Conservation (phyloP, 2,329 filamentous ascomycete genomes). For the Trichophyton simii region DNA sequence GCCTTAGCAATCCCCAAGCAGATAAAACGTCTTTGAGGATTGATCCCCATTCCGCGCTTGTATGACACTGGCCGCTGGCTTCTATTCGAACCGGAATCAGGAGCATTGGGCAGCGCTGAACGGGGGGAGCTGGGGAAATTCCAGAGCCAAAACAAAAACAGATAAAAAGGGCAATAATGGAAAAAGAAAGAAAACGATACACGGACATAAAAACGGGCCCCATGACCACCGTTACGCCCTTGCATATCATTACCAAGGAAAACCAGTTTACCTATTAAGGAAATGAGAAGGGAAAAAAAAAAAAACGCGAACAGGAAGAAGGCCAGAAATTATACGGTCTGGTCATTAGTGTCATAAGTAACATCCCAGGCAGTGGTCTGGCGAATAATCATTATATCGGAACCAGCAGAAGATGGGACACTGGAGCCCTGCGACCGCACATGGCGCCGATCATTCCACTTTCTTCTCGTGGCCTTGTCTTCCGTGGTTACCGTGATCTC, state of each 20-base stretch:
- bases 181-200: background rate
- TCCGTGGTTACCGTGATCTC: background rate
- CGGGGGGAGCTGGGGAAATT: background rate
- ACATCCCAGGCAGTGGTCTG: slow-evolving; percentile 13
- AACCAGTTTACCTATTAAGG: background rate
- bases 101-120: background rate
- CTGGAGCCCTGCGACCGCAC: background rate
- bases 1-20: background rate
- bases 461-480: background rate
- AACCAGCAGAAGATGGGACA: slow-evolving; percentile 9
- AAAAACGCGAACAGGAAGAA: background rate
- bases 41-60: background rate
- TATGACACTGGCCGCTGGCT: background rate
- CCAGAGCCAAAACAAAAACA: too few species aligned
- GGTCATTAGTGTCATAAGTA: slow-evolving; percentile 6
- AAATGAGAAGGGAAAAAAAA: background rate
- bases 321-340: background rate
- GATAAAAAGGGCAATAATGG: background rate
- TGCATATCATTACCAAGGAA: background rate
- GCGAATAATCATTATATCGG: slow-evolving; percentile 12
- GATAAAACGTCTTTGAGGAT: background rate
- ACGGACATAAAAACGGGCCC: background rate
- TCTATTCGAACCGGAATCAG: background rate
- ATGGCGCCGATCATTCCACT: background rate
- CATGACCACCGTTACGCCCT: background rate